Evolutionary conservation across 306 rosid species (phyloP).

Genomic region (Malus fusca): DNA sequence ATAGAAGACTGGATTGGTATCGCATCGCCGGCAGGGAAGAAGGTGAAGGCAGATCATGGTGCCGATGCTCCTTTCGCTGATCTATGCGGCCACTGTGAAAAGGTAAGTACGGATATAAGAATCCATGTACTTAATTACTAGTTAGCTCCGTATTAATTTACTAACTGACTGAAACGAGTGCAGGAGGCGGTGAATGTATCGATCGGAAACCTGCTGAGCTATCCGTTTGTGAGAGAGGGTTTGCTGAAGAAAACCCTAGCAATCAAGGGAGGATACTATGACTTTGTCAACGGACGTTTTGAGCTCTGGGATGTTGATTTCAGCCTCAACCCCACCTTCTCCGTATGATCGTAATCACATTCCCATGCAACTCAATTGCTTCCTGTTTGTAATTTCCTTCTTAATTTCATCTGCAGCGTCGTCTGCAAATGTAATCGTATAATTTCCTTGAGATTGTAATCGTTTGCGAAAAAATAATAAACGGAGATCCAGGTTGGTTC

Average conservation of each 20-base stretch:
- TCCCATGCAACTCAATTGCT: not conserved
- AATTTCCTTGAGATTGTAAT: not conserved
- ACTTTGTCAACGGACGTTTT: constrained; percentile 73
- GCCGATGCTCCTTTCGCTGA: constrained; percentile 34
- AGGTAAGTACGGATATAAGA: constrained; percentile 19
- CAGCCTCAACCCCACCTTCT: constrained; percentile 59
- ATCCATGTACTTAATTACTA: too few species aligned
- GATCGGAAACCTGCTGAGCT: constrained; percentile 78
- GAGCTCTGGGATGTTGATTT: constrained; percentile 92
- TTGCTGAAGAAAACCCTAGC: constrained; percentile 73
- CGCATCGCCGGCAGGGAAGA: constrained; percentile 65
- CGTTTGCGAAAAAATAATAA: constrained; percentile 20
- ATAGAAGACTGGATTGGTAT: constrained; percentile 88
- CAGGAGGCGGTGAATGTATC: constrained; percentile 93
- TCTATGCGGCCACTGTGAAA: constrained; percentile 68
- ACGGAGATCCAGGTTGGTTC: not conserved
- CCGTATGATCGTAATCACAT: constrained; percentile 72
- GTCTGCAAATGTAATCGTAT: not conserved
- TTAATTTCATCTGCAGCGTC: not conserved
- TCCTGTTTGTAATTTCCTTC: not conserved
- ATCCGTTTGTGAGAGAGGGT: constrained; percentile 91
- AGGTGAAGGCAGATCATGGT: constrained; percentile 40
- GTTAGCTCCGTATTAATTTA: not conserved
- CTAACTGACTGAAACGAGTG: not conserved
- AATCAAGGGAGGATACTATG: constrained; percentile 81